Evolutionary conservation across 495 filamentous ascomycete species (phyloP).

Genomic region (Penicillium malachiteum): DNA sequence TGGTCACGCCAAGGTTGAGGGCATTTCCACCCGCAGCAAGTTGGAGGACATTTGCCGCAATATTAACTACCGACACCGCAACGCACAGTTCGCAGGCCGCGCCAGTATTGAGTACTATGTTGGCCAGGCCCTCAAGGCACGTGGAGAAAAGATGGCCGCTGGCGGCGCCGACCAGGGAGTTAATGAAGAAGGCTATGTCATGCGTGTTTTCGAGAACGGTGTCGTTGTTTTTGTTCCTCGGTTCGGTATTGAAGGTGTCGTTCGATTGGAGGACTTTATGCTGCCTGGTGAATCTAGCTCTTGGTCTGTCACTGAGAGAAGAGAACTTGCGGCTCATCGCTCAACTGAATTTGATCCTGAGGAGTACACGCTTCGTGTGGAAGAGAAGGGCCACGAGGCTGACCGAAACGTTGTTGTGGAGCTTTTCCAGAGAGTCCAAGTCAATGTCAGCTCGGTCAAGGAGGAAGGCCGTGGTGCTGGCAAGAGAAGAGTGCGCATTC

Average conservation of each 20-base stretch:
- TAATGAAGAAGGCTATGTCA: slow-evolving; percentile 89
- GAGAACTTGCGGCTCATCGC: slow-evolving; percentile 41
- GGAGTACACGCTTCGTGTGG: slow-evolving; percentile 67
- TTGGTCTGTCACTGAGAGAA: slow-evolving; percentile 36
- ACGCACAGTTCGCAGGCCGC: slow-evolving; percentile 91
- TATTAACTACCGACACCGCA: slow-evolving; percentile 95
- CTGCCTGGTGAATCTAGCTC: slow-evolving; percentile 59
- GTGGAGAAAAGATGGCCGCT: slow-evolving; percentile 52
- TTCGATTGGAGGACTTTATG: slow-evolving; percentile 79
- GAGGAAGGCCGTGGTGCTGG: slow-evolving; percentile 79
- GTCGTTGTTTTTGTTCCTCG: slow-evolving; percentile 93
- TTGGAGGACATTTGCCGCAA: slow-evolving; percentile 95
- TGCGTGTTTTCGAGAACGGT: slow-evolving; percentile 95
- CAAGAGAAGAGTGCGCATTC: slow-evolving; percentile 66
- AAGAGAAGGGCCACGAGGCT: slow-evolving; percentile 47
- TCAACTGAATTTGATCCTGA: slow-evolving; percentile 80
- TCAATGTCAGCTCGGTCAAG: slow-evolving; percentile 85
- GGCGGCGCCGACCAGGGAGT: slow-evolving; percentile 43
- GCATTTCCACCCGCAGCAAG: slow-evolving; percentile 67
- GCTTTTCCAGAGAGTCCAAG: slow-evolving; percentile 85
- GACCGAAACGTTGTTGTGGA: slow-evolving; percentile 61
- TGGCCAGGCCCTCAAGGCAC: slow-evolving; percentile 87
- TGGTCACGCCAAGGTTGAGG: slow-evolving; percentile 62
- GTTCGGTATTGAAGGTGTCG: slow-evolving; percentile 92
- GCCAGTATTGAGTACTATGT: slow-evolving; percentile 97